phyloP scores from a whole-genome alignment of 345 rosid species.

The Populus ilicifolia region DNA sequence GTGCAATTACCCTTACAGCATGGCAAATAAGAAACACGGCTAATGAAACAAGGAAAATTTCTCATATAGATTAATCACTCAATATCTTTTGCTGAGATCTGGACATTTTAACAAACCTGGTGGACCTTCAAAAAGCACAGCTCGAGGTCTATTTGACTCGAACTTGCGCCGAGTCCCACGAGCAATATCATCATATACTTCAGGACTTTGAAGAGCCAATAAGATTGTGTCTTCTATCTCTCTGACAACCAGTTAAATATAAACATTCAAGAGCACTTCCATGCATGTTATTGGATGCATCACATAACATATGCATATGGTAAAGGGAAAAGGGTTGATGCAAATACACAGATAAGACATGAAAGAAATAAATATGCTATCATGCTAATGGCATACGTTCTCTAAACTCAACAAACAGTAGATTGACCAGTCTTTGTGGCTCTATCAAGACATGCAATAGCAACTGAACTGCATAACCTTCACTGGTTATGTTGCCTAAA shows the following conservation, averaged over 20 bases:
- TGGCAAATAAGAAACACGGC: not conserved
- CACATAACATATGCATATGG: not conserved
- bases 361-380: not conserved
- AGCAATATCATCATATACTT: constrained; percentile 85
- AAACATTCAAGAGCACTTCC: not conserved
- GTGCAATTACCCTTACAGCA: not conserved
- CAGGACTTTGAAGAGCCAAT: constrained; percentile 80
- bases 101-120: constrained; percentile 54
- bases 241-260: constrained; percentile 29
- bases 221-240: constrained; percentile 91
- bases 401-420: not conserved
- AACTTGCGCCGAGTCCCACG: constrained; percentile 79
- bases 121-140: constrained; percentile 95
- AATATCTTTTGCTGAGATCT: not conserved
- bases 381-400: not conserved
- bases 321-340: not conserved
- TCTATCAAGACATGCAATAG: not conserved
- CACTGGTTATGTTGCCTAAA: not conserved
- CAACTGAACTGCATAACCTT: not conserved
- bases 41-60: not conserved
- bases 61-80: not conserved
- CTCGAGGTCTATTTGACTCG: constrained; percentile 91
- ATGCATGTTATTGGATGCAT: constrained; percentile 3
- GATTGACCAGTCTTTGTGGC: not conserved
- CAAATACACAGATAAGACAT: not conserved